phyloP scores from a whole-genome alignment of 106 monocot species.

The Dendrobium chrysotoxum region DNA sequence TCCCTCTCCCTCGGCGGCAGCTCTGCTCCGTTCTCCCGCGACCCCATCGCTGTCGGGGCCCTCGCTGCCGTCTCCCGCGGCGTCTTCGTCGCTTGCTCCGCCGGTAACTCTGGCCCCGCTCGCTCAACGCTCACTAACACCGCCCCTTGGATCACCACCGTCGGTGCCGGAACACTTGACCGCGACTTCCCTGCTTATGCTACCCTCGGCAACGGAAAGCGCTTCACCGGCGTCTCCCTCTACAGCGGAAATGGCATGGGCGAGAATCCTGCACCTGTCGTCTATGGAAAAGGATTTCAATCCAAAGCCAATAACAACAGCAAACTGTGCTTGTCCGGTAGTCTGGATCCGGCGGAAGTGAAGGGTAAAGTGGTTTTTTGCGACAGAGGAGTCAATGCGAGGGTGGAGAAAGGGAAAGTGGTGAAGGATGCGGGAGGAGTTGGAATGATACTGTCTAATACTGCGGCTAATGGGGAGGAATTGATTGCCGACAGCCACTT shows the following conservation, averaged over 20 bases:
- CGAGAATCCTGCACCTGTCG: not conserved
- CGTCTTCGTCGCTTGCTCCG: conserved; percentile 33
- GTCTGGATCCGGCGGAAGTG: conserved; percentile 31
- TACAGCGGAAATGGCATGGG: conserved; percentile 29
- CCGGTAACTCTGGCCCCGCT: conserved; percentile 28
- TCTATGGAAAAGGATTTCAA: conserved; percentile 11
- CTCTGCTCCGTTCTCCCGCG: not conserved
- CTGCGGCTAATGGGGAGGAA: conserved; percentile 51
- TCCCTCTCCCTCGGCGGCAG: conserved; percentile 39
- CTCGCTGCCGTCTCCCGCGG: conserved; percentile 28
- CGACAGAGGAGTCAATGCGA: conserved; percentile 44
- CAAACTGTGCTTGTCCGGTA: conserved; percentile 32
- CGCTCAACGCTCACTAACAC: conserved; percentile 23
- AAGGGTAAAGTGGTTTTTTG: conserved; percentile 48
- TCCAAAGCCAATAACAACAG: not conserved
- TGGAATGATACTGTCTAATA: conserved; percentile 58
- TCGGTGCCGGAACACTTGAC: conserved; percentile 31
- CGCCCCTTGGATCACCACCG: conserved; percentile 45
- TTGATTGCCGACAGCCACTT: conserved; percentile 53
- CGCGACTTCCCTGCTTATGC: conserved; percentile 27
- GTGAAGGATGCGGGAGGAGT: conserved; percentile 54
- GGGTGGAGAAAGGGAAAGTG: conserved; percentile 58
- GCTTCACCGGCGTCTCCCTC: conserved; percentile 39
- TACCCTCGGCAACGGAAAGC: conserved; percentile 21
- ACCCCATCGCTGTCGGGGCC: conserved; percentile 11